phyloP scores from a whole-genome alignment of 306 rosid genomes.

The Gastrolobium bilobum region DNA sequence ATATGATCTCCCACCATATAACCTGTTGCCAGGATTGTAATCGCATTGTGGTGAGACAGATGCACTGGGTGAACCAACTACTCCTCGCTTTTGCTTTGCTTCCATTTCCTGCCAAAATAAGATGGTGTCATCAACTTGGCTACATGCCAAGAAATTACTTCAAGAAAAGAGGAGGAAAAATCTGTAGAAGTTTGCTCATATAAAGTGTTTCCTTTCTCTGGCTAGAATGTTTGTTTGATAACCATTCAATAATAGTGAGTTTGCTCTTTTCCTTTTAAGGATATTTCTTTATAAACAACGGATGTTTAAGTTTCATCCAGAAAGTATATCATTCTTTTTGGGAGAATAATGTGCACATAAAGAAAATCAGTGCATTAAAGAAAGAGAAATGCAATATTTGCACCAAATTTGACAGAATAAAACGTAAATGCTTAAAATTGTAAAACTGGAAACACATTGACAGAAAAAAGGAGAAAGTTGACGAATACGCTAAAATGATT shows the following conservation, averaged over 20 bases:
- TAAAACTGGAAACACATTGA: conserved; percentile 2
- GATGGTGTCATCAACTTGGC: conserved; percentile 5
- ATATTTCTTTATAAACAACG: background rate
- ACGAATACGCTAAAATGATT: background rate
- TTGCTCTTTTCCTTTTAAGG: conserved; percentile 16
- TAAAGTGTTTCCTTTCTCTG: conserved; percentile 32
- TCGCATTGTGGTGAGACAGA: conserved; percentile 56
- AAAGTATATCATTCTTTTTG: conserved; percentile 13
- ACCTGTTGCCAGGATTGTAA: conserved; percentile 56
- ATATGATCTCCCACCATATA: conserved; percentile 77
- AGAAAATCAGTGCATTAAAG: background rate
- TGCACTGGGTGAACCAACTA: conserved; percentile 49
- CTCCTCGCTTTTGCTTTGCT: conserved; percentile 48
- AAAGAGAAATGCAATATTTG: background rate
- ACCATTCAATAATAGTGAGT: conserved; percentile 6
- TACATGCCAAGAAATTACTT: conserved; percentile 8
- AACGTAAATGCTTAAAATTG: conserved; percentile 2
- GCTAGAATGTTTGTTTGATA: conserved; percentile 26
- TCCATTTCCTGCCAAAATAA: conserved; percentile 51
- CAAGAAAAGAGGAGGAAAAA: conserved; percentile 8
- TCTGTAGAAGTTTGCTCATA: conserved; percentile 11
- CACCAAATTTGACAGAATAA: conserved; percentile 26
- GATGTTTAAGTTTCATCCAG: conserved; percentile 30
- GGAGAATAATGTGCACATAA: conserved; percentile 27
- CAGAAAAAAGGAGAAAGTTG: background rate